phyloP scores from a whole-genome alignment of 441 rosid genomes.

The Theobroma grandiflorum region DNA sequence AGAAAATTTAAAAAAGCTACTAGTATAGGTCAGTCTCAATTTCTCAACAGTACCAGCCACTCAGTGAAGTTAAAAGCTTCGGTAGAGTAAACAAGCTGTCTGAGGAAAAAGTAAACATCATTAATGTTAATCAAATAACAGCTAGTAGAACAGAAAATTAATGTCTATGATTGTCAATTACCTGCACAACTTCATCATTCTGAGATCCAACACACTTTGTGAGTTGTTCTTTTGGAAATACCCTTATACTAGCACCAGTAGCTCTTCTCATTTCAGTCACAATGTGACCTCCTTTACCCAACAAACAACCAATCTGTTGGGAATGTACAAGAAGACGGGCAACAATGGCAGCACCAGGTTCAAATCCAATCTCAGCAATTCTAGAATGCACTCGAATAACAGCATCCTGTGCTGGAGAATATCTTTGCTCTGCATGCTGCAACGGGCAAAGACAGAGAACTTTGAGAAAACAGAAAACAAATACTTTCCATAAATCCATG shows the following conservation, averaged over 20 bases:
- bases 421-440: conserved; percentile 62
- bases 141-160: background rate
- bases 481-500: conserved; percentile 1
- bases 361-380: conserved; percentile 73
- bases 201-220: conserved; percentile 47
- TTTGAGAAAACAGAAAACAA: conserved; percentile 15
- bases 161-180: conserved; percentile 27
- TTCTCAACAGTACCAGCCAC: background rate
- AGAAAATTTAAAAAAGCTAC: background rate
- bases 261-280: conserved; percentile 69
- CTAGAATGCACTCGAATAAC: conserved; percentile 64
- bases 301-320: conserved; percentile 57
- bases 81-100: background rate
- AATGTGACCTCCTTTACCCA: conserved; percentile 66
- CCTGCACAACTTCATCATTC: conserved; percentile 73
- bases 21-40: background rate
- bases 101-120: background rate
- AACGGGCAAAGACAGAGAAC: conserved; percentile 21
- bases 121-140: background rate
- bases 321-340: conserved; percentile 68
- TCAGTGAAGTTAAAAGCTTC: background rate
- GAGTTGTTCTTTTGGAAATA: conserved; percentile 60
- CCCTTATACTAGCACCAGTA: conserved; percentile 63
- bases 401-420: conserved; percentile 68
- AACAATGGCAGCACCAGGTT: conserved; percentile 60